Conservation (phyloP, 345 rosid species). For the Cochlearia excelsa region DNA sequence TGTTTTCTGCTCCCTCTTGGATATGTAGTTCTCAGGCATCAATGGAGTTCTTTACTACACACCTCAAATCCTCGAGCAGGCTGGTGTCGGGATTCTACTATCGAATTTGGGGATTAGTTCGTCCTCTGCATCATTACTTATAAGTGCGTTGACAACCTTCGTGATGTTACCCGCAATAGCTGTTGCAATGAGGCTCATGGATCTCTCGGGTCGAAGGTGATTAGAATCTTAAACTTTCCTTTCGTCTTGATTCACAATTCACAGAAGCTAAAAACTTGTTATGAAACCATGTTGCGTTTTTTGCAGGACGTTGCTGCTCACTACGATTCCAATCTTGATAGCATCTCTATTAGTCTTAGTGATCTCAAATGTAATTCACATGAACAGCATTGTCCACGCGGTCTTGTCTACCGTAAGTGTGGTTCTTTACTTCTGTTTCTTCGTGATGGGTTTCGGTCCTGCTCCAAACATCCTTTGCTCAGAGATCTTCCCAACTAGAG, state of each 20-base stretch:
- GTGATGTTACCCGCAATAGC: conserved; percentile 95
- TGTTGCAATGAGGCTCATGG: conserved; percentile 96
- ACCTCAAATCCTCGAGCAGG: conserved; percentile 95
- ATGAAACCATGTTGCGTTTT: conserved; percentile 2
- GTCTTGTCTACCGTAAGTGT: conserved; percentile 67
- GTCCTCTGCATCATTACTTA: conserved; percentile 72
- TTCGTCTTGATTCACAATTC: conserved; percentile 7
- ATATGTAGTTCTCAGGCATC: conserved; percentile 84
- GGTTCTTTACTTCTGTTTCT: conserved; percentile 77
- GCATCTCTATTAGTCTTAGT: conserved; percentile 58
- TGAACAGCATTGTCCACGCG: conserved; percentile 56
- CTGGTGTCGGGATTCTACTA: conserved; percentile 87
- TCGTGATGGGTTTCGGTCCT: conserved; percentile 98
- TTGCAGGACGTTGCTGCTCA: conserved; percentile 81
- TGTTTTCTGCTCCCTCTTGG: conserved; percentile 10
- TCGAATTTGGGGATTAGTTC: conserved; percentile 71
- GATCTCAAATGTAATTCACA: conserved; percentile 48
- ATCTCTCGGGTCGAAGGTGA: conserved; percentile 89
- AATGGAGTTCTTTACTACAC: conserved; percentile 96
- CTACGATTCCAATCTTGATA: conserved; percentile 72
- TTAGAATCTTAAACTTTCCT: not conserved
- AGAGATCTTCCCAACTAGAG: conserved; percentile 93
- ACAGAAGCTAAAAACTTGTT: conserved; percentile 2
- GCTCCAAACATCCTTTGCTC: conserved; percentile 90
- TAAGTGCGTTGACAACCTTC: conserved; percentile 80